Conservation (phyloP, 768 basidiomycete species). For the Calocybe indica region DNA sequence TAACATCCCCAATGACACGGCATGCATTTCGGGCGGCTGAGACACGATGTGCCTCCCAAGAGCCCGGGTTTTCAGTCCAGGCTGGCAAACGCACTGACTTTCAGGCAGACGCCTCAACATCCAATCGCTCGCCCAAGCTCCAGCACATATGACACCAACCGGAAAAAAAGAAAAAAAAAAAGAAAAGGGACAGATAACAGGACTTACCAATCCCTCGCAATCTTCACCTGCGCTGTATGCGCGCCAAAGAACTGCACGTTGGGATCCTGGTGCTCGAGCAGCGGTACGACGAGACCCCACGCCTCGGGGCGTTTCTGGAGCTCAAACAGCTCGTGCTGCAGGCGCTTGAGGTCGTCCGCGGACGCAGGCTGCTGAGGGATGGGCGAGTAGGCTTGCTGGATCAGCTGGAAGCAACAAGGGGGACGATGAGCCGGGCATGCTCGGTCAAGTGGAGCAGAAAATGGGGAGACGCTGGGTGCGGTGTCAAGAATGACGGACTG, state of each 20-base stretch:
- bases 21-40: no score
- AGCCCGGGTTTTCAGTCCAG: no score
- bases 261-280: constrained; percentile 63
- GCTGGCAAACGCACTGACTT: no score
- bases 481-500: constrained; percentile 21
- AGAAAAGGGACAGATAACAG: no score
- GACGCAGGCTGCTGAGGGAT: constrained; percentile 33
- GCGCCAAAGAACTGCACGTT: constrained; percentile 95
- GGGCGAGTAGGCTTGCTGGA: constrained; percentile 62
- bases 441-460: background rate
- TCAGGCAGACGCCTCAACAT: no score
- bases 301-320: constrained; percentile 73
- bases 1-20: no score
- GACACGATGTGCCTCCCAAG: no score
- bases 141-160: no score
- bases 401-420: constrained; percentile 39
- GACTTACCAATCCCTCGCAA: constrained; percentile 82
- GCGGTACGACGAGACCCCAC: constrained; percentile 79
- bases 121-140: no score
- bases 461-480: constrained; percentile 7
- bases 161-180: background rate
- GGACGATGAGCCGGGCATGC: no score
- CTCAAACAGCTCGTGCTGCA: constrained; percentile 71
- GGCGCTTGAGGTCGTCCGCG: constrained; percentile 53
- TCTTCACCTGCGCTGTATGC: constrained; percentile 91